phyloP scores from a whole-genome alignment of 83 land plant species.

The Larix sibirica region DNA sequence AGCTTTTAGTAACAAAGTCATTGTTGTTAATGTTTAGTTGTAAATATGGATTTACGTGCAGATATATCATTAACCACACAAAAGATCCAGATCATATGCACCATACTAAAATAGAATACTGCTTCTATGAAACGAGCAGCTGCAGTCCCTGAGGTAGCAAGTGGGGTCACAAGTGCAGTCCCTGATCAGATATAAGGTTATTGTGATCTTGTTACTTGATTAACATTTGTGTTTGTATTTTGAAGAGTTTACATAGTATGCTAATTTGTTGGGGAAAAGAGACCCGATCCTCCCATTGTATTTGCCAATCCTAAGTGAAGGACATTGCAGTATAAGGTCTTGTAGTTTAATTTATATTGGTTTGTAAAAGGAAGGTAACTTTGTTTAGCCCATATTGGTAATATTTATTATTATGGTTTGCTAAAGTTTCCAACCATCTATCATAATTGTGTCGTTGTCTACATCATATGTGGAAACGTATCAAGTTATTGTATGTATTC shows the following conservation, averaged over 20 bases:
- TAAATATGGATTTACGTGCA: too few relatives aligned
- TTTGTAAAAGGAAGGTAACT: slow-evolving; percentile 6
- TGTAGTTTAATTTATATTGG: slow-evolving; percentile 5
- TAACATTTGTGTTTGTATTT: background rate
- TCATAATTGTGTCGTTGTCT: too few relatives aligned
- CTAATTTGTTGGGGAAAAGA: background rate
- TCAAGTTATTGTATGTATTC: too few relatives aligned
- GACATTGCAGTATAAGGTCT: slow-evolving; percentile 1
- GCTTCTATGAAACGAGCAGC: slow-evolving; percentile 35
- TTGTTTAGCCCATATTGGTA: background rate
- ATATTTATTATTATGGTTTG: too few relatives aligned
- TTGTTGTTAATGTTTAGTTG: too few relatives aligned
- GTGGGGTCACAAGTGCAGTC: slow-evolving; percentile 6
- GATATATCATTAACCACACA: too few relatives aligned
- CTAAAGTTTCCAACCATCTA: too few relatives aligned
- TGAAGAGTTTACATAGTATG: background rate
- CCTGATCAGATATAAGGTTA: slow-evolving; percentile 5
- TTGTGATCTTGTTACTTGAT: background rate
- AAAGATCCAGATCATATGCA: too few relatives aligned
- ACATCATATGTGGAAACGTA: too few relatives aligned
- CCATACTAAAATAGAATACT: too few relatives aligned
- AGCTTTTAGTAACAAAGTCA: too few relatives aligned
- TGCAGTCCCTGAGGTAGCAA: slow-evolving; percentile 10
- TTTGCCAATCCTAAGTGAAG: background rate
- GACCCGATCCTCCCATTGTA: background rate